These are phyloP conservation scores for Dittrichia graveolens DNA, from an alignment of 129 eudicot genomes.

Conservation along the genomic window DNA sequence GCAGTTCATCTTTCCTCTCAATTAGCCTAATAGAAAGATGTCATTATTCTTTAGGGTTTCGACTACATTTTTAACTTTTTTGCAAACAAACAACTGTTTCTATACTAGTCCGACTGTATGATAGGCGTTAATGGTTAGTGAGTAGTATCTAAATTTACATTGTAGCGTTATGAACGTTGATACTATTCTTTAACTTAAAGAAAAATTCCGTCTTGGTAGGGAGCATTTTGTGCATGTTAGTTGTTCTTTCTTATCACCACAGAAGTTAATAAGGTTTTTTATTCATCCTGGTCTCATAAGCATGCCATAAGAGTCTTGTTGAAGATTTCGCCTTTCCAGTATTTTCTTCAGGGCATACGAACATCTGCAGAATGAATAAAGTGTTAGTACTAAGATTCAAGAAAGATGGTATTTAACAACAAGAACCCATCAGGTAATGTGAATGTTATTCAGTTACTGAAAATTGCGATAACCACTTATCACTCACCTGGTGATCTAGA, in stretches of 20 bases:
- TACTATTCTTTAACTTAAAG: no score
- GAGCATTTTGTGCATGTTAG: neutral
- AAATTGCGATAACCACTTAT: neutral
- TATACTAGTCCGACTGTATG: no score
- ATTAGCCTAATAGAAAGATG: no score
- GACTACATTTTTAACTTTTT: no score
- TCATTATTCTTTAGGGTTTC: no score
- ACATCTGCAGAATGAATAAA: slow-evolving; percentile 42
- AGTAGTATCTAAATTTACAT: no score
- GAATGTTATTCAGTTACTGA: neutral
- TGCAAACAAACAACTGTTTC: no score
- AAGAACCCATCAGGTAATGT: neutral
- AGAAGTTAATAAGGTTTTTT: neutral
- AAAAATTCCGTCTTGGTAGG: neutral
- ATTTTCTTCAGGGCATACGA: slow-evolving; percentile 49
- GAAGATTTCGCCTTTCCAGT: slow-evolving; percentile 32
- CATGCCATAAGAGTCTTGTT: slow-evolving; percentile 16
- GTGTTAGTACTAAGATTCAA: slow-evolving; percentile 2
- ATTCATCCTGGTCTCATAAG: slow-evolving; percentile 6
- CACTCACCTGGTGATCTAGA: neutral
- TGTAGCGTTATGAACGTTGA: no score
- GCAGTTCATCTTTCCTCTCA: no score
- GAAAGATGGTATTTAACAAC: neutral
- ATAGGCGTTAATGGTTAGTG: no score
- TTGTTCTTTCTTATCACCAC: neutral